phyloP scores from a whole-genome alignment of 2,329 filamentous ascomycete species.

The Bipolaris zeicola region DNA sequence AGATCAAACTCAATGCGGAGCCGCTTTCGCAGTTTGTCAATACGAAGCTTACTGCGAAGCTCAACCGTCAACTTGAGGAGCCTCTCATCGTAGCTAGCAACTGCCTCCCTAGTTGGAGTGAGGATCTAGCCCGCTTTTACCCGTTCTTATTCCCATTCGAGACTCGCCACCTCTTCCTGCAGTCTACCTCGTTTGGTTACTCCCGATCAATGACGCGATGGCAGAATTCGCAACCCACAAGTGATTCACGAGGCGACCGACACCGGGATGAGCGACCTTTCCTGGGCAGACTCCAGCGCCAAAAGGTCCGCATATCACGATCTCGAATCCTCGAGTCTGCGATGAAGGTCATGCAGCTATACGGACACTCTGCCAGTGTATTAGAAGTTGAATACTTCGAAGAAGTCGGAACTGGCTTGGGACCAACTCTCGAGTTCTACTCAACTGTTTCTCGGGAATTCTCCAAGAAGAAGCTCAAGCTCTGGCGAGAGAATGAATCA shows the following conservation, averaged over 20 bases:
- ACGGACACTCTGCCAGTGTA: conserved; percentile 94
- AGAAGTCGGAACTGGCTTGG: conserved; percentile 94
- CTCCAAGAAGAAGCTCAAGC: conserved; percentile 92
- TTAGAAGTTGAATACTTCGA: conserved; percentile 98
- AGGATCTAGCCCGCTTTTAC: conserved; percentile 90
- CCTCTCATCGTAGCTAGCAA: conserved; percentile 96
- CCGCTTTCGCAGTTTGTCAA: conserved; percentile 95
- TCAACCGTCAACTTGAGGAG: conserved; percentile 96
- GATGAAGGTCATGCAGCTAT: conserved; percentile 98
- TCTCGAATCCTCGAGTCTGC: conserved; percentile 95
- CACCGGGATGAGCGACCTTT: conserved; percentile 88
- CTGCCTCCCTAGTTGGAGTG: conserved; percentile 93
- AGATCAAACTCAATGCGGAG: conserved; percentile 75
- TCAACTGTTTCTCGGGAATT: conserved; percentile 97
- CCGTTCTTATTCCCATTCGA: conserved; percentile 98
- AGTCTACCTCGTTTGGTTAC: conserved; percentile 98
- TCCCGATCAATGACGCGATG: conserved; percentile 96
- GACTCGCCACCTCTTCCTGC: conserved; percentile 92
- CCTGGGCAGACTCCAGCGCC: conserved; percentile 86
- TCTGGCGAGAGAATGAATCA: conserved; percentile 92
- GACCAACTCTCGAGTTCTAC: conserved; percentile 96
- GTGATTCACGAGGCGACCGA: conserved; percentile 80
- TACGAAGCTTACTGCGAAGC: conserved; percentile 95
- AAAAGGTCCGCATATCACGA: conserved; percentile 97
- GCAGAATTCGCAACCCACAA: conserved; percentile 86